Percentiles rank a stretch among this genome's conserved stretches.
phyloP scores from a whole-genome alignment of 371 early-diverging fungal species.

The Lichtheimia ramosa region DNA sequence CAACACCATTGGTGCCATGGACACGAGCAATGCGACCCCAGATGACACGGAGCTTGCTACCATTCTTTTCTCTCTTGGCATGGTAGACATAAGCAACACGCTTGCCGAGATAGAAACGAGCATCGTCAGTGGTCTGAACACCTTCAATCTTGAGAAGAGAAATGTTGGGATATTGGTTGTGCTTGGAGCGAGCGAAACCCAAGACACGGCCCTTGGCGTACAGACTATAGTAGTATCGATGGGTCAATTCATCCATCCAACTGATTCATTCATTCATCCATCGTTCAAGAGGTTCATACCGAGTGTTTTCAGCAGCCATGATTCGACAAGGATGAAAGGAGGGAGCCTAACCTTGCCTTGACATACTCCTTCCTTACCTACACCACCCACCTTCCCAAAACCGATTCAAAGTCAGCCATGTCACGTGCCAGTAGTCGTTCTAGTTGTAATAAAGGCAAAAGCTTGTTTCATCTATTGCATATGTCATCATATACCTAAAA shows the following conservation, averaged over 20 bases:
- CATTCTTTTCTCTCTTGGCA: slow-evolving; percentile 87
- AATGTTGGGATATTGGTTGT: slow-evolving; percentile 86
- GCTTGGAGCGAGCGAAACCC: slow-evolving; percentile 93
- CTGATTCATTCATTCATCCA: slow-evolving; percentile 13
- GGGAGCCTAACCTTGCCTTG: not conserved
- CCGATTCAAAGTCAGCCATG: not conserved
- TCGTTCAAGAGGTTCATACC: slow-evolving; percentile 8
- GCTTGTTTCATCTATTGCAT: too few species aligned
- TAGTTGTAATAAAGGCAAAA: too few species aligned
- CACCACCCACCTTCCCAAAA: not conserved
- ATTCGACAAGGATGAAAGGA: not conserved
- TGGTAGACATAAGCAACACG: slow-evolving; percentile 83
- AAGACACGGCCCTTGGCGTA: slow-evolving; percentile 96
- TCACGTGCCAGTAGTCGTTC: not conserved
- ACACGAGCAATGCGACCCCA: slow-evolving; percentile 95
- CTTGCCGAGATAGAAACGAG: slow-evolving; percentile 91
- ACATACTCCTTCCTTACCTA: not conserved
- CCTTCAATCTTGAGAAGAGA: slow-evolving; percentile 93
- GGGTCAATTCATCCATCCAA: slow-evolving; percentile 17
- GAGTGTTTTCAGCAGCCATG: slow-evolving; percentile 8
- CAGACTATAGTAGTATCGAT: slow-evolving; percentile 66
- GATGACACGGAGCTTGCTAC: slow-evolving; percentile 92
- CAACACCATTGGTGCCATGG: slow-evolving; percentile 96
- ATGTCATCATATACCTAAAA: too few species aligned
- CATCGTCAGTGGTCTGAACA: slow-evolving; percentile 85